phyloP scores from a whole-genome alignment of 1,284 basidiomycete species.

The Sanghuangporus baumii region DNA sequence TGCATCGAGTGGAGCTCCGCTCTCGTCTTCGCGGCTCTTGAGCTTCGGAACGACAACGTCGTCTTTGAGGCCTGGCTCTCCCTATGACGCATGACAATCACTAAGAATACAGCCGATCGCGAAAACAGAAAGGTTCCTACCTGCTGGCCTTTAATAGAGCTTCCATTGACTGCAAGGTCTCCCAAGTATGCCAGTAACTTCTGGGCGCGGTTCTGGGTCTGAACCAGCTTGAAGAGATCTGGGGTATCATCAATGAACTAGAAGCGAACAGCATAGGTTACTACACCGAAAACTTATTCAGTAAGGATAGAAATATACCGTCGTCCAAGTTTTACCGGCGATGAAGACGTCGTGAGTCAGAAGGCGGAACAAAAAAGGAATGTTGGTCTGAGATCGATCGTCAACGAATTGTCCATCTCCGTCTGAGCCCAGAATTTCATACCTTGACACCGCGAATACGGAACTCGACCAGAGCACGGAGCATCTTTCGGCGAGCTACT shows the following conservation, averaged over 20 bases:
- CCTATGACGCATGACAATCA: conserved; percentile 33
- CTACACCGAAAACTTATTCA: background rate
- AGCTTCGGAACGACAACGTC: conserved; percentile 87
- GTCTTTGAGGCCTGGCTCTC: conserved; percentile 91
- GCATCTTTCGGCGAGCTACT: conserved; percentile 97
- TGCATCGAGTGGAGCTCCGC: conserved; percentile 73
- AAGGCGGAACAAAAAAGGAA: conserved; percentile 97
- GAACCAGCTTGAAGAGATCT: conserved; percentile 97
- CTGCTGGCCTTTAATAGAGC: conserved; percentile 88
- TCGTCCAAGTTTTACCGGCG: conserved; percentile 97
- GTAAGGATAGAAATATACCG: conserved; percentile 42
- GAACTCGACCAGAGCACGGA: conserved; percentile 98
- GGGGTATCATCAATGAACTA: conserved; percentile 99
- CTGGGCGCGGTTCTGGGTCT: conserved; percentile 97
- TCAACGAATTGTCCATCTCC: conserved; percentile 1
- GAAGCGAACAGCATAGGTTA: conserved; percentile 14
- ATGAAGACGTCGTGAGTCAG: conserved; percentile 98
- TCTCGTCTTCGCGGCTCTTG: conserved; percentile 68
- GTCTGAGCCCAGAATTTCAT: conserved; percentile 3
- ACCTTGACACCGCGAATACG: conserved; percentile 98
- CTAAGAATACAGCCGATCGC: background rate
- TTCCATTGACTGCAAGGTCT: conserved; percentile 97
- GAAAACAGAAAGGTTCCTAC: conserved; percentile 29
- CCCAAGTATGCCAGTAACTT: conserved; percentile 96
- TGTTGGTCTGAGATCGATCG: conserved; percentile 72